A percentile compares a stretch with the other conserved stretches of the same genome.
Evolutionary conservation across 495 filamentous ascomycete genomes (phyloP).

Genomic region (Penicillium manginii): DNA sequence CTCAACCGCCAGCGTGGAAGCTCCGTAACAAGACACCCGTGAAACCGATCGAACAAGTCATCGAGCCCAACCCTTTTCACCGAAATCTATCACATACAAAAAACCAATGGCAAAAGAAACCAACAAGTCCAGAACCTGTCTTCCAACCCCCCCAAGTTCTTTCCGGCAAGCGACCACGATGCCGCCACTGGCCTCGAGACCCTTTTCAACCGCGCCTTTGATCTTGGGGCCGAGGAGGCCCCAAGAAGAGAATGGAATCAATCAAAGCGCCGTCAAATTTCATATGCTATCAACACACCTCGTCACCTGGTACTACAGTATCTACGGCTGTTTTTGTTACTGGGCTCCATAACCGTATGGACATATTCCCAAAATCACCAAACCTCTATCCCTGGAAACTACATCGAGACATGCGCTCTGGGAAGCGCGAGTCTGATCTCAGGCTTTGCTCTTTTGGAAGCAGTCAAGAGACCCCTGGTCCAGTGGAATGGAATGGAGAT

Average conservation of each 20-base stretch:
- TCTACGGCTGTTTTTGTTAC: slow-evolving; percentile 39
- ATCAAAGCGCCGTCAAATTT: slow-evolving; percentile 6
- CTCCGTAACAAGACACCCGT: slow-evolving; percentile 59
- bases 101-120: slow-evolving; percentile 26
- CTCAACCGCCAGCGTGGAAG: slow-evolving; percentile 64
- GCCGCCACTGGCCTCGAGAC: slow-evolving; percentile 52
- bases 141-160: slow-evolving; percentile 57
- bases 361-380: slow-evolving; percentile 37
- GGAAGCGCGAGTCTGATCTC: slow-evolving; percentile 46
- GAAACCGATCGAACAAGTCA: slow-evolving; percentile 38
- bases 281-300: slow-evolving; percentile 18
- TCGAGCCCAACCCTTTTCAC: slow-evolving; percentile 45
- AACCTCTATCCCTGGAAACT: slow-evolving; percentile 41
- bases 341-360: slow-evolving; percentile 39
- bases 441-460: slow-evolving; percentile 44
- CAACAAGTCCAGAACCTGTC: slow-evolving; percentile 28
- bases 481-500: slow-evolving; percentile 51
- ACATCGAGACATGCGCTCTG: slow-evolving; percentile 46
- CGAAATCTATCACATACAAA: slow-evolving; percentile 27
- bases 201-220: slow-evolving; percentile 50
- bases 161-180: slow-evolving; percentile 45
- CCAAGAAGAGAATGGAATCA: slow-evolving; percentile 19
- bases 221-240: slow-evolving; percentile 44
- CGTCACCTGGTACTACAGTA: slow-evolving; percentile 30
- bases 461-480: slow-evolving; percentile 38